phyloP scores from a whole-genome alignment of 1,284 basidiomycete genomes.

The Blastosporella zonata region DNA sequence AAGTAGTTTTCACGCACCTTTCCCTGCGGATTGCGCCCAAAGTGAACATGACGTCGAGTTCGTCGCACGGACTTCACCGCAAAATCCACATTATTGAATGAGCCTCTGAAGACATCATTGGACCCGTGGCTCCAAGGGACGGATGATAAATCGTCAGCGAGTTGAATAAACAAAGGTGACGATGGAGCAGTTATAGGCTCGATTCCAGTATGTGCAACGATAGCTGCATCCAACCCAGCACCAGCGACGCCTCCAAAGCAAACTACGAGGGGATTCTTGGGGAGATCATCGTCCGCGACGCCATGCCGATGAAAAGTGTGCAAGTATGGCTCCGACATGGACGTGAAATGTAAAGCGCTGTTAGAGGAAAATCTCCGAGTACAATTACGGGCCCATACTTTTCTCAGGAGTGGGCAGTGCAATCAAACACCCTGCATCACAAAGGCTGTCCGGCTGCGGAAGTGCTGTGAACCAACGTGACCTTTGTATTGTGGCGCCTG shows the following conservation, averaged over 20 bases:
- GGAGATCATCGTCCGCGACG: not conserved
- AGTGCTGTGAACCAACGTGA: constrained; percentile 1
- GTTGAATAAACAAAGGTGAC: not conserved
- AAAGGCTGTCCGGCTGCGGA: constrained; percentile 1
- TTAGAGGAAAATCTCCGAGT: not conserved
- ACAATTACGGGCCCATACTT: not conserved
- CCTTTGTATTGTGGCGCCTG: constrained; percentile 1
- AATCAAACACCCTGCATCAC: not conserved
- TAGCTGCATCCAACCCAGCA: not conserved
- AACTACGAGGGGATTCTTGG: no score
- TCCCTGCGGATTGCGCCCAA: not conserved
- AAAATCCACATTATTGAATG: not conserved
- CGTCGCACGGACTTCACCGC: constrained; percentile 4
- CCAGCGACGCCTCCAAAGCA: not conserved
- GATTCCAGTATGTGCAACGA: not conserved
- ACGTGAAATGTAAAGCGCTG: not conserved
- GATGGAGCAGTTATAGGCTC: not conserved
- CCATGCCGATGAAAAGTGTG: not conserved
- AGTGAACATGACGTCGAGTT: not conserved
- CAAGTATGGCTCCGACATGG: not conserved
- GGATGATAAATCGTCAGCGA: not conserved
- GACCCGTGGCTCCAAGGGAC: not conserved
- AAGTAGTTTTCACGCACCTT: not conserved
- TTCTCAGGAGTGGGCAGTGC: not conserved
- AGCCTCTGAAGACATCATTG: constrained; percentile 7